Conservation (phyloP, 2,329 filamentous ascomycete species). For the Cladosporium colombiae region DNA sequence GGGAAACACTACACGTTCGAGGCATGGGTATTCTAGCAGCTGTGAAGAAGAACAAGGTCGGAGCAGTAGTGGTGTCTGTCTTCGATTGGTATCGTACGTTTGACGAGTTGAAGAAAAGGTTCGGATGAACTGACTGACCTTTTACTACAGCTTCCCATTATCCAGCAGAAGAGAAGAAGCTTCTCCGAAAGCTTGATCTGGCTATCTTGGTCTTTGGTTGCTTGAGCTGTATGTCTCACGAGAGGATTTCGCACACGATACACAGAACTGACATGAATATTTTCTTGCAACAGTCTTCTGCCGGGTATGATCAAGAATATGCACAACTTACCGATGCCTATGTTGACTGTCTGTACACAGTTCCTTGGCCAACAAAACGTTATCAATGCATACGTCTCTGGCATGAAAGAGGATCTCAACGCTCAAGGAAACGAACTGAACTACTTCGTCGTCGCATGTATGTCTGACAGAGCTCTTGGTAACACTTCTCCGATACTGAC, state of each 20-base stretch:
- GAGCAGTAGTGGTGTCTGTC: slow-evolving; percentile 10
- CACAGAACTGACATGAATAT: neutral
- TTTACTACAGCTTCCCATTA: slow-evolving; percentile 27
- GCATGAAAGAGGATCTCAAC: slow-evolving; percentile 55
- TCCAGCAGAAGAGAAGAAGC: slow-evolving; percentile 47
- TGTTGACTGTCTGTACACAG: slow-evolving; percentile 38
- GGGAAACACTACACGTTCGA: neutral
- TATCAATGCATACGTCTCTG: slow-evolving; percentile 51
- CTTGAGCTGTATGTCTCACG: slow-evolving; percentile 1
- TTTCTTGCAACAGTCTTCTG: neutral
- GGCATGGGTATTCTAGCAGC: neutral
- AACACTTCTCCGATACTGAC: neutral
- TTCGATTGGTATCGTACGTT: slow-evolving; percentile 15
- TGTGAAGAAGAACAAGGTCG: slow-evolving; percentile 11
- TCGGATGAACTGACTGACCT: neutral
- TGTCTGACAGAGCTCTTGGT: neutral
- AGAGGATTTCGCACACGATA: neutral
- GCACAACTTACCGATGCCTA: neutral
- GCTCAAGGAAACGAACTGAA: slow-evolving; percentile 58
- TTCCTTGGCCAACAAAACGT: slow-evolving; percentile 42
- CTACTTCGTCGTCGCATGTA: slow-evolving; percentile 10
- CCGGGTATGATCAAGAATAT: neutral
- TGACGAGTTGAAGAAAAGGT: neutral
- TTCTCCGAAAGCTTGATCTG: slow-evolving; percentile 54
- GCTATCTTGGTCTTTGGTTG: slow-evolving; percentile 13